Evolutionary conservation across 768 basidiomycete genomes (phyloP), one percentile per base, ranked within the genome.

Genomic region (Hemileccinum impolitum): DNA sequence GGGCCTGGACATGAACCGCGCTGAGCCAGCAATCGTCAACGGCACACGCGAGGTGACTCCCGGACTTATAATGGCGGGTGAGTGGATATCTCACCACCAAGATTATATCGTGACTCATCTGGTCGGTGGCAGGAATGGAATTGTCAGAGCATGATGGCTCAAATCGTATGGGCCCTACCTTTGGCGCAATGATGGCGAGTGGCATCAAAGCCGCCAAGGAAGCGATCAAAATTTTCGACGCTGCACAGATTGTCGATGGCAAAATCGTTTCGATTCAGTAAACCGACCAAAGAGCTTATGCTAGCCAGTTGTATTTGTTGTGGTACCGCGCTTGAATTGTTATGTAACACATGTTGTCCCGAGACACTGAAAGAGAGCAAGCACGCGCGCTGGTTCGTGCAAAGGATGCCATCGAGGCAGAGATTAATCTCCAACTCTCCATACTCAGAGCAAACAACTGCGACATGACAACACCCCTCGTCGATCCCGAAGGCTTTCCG

Each of bases 401-500:
- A 47, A 93, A 91, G 60, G 81, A 85, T 46, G 73, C 66, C 23
- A 83, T 94, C 57, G 88, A 94, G 65, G 72, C 74, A 26, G 82
- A 90, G 57, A 77, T 94, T 44, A 75, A 78, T 46, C 68, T 72
- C 10, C 82, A 90, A 44, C 67, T 78, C 32, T 70, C 78, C 37
- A 75, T 90, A 47, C 80, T 92, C 56, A 71, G 74, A 58, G 71
- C 76, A 43, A 87, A 90, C 59, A 69, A 76, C 36, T 77, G 77
- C 28, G 82, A 78, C 2, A 79, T 92, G 73, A 69, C 79, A 21
- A 80, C 87, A 0, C 82, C 90, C 0, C 79, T 97, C 30, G 79
- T 96, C 40, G 93, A 96, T 62, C 54, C 72, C 1, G 89, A 96
- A 45, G 95, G 95, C 7, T 97, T 91, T 67, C 94, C 94, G 1